Percentiles rank a stretch among this genome's conserved stretches.
phyloP scores from a whole-genome alignment of 2,329 filamentous ascomycete genomes.

The Fusarium stilboides region DNA sequence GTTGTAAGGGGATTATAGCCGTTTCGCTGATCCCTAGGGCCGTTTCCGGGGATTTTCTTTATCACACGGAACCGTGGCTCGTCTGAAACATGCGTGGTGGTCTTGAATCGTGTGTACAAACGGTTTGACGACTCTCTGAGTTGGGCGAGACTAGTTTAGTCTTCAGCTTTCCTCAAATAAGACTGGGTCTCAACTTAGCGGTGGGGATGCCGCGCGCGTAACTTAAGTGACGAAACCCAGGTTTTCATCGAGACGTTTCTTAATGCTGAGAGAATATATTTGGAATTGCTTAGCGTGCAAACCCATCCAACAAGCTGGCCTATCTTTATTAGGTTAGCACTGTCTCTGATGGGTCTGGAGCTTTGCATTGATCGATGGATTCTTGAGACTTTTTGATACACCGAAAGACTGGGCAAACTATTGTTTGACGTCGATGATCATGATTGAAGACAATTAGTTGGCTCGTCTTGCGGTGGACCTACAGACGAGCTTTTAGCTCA shows the following conservation, averaged over 20 bases:
- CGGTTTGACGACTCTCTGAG: slow-evolving; percentile 14
- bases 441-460: no score
- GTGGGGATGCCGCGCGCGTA: slow-evolving; percentile 45
- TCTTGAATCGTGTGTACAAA: slow-evolving; percentile 17
- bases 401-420: neutral
- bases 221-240: slow-evolving; percentile 7
- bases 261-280: neutral
- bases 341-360: slow-evolving; percentile 1
- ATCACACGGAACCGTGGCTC: slow-evolving; percentile 30
- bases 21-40: slow-evolving; percentile 38
- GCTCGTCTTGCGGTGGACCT: no score
- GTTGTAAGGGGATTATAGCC: slow-evolving; percentile 19
- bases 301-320: slow-evolving; percentile 16
- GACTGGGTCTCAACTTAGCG: slow-evolving; percentile 17
- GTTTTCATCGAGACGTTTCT: slow-evolving; percentile 8
- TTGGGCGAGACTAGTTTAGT: slow-evolving; percentile 12
- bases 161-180: slow-evolving; percentile 29
- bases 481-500: no score
- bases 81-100: slow-evolving; percentile 39
- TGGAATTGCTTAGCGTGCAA: slow-evolving; percentile 5
- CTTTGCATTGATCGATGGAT: slow-evolving; percentile 13
- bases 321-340: slow-evolving; percentile 26
- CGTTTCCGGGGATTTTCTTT: slow-evolving; percentile 16
- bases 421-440: no score
- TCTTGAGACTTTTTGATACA: slow-evolving; percentile 3